A percentile compares a stretch with the other conserved stretches of the same genome.
Conservation (phyloP, 2,329 filamentous ascomycete species). For the Diplodia corticola region DNA sequence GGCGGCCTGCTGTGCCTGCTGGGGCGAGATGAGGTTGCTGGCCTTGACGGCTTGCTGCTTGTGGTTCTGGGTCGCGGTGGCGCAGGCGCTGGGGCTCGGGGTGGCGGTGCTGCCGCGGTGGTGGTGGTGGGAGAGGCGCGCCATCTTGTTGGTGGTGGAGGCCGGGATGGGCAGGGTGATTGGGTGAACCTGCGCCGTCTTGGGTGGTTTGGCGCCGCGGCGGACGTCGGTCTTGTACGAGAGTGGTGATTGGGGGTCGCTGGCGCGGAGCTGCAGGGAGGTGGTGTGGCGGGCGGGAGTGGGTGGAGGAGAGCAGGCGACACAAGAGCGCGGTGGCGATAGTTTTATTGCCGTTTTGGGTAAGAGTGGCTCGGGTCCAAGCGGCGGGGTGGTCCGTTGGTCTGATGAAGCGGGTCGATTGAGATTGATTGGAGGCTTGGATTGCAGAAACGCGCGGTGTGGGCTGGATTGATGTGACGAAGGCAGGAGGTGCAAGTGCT, state of each 20-base stretch:
- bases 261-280: background rate
- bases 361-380: background rate
- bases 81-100: background rate
- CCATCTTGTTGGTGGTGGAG: background rate
- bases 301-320: background rate
- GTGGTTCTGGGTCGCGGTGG: background rate
- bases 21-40: background rate
- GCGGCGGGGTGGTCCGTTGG: background rate
- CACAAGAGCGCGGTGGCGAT: background rate
- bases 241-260: background rate
- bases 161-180: background rate
- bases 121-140: constrained; percentile 6
- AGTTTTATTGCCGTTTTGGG: constrained; percentile 14
- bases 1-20: background rate
- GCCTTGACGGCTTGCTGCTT: background rate
- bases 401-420: background rate
- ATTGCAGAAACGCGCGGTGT: background rate
- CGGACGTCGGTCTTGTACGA: background rate
- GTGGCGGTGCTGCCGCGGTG: background rate
- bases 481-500: background rate
- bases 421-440: background rate
- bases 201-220: background rate
- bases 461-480: background rate
- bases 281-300: background rate
- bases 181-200: background rate